Percentiles rank a stretch among this genome's conserved stretches.
These are phyloP conservation scores for Paraphoma sp. DNA, from an alignment of 2,329 filamentous ascomycete genomes.

Conservation along the genomic window DNA sequence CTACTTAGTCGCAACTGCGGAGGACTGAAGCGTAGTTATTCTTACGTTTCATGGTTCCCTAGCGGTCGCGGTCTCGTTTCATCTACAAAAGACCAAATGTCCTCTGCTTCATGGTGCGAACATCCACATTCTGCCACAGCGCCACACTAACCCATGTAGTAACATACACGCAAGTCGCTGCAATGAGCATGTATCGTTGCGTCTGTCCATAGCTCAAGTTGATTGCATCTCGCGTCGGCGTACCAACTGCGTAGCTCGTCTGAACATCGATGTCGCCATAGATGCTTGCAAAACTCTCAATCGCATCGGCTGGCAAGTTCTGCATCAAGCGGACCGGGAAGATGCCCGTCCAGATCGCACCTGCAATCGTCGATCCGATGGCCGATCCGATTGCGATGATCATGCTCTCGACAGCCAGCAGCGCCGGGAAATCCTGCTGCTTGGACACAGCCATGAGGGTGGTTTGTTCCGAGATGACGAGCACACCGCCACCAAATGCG, in stretches of 20 bases:
- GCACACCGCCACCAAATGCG: constrained; percentile 40
- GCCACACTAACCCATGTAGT: constrained; percentile 30
- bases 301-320: constrained; percentile 54
- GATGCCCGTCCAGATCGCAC: constrained; percentile 69
- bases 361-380: constrained; percentile 61
- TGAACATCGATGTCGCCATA: constrained; percentile 63
- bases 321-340: constrained; percentile 59
- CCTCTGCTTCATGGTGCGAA: constrained; percentile 41
- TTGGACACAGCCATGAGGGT: constrained; percentile 43
- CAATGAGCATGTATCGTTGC: constrained; percentile 48
- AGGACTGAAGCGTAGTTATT: too few species aligned
- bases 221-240: constrained; percentile 54
- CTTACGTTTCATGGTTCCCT: too few species aligned
- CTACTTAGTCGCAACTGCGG: too few species aligned
- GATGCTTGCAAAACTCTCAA: constrained; percentile 49
- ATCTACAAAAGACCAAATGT: constrained; percentile 38
- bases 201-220: constrained; percentile 45
- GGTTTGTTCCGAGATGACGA: constrained; percentile 43
- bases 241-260: constrained; percentile 59
- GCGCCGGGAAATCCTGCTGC: constrained; percentile 41
- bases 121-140: constrained; percentile 40
- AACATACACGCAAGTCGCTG: constrained; percentile 38
- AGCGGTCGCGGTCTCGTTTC: too few species aligned
- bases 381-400: constrained; percentile 63
- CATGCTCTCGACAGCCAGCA: constrained; percentile 60